These are phyloP conservation scores for Coprinopsis marcescibilis DNA, from an alignment of 768 basidiomycete genomes.

Conservation along the genomic window DNA sequence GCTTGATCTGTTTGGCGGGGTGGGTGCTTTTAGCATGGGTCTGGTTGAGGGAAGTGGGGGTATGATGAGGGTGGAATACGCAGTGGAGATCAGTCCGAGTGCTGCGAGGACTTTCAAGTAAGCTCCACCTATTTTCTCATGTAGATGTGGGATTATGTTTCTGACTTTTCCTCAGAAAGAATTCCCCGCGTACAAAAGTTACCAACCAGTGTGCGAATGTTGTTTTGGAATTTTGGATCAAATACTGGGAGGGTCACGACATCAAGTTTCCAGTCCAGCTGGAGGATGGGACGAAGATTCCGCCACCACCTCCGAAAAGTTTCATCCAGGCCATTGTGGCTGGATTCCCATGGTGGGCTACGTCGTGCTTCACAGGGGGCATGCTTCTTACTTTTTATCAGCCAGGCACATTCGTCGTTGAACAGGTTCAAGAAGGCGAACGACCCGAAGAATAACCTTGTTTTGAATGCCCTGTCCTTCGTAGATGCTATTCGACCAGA, in stretches of 20 bases:
- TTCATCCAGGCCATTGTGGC: constrained; percentile 58
- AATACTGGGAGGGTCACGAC: constrained; percentile 37
- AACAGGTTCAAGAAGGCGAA: constrained; percentile 68
- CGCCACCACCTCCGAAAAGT: constrained; percentile 41
- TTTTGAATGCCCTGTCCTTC: constrained; percentile 53
- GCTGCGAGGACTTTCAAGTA: constrained; percentile 64
- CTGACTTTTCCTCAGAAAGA: constrained; percentile 31
- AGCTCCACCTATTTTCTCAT: constrained; percentile 14
- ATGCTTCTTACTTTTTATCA: constrained; percentile 19
- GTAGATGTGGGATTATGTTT: background rate
- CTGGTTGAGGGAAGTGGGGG: constrained; percentile 48
- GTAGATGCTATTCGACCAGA: constrained; percentile 41
- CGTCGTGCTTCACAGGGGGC: background rate
- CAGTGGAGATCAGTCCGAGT: constrained; percentile 71
- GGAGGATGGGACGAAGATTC: constrained; percentile 32
- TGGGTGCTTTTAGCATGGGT: constrained; percentile 59
- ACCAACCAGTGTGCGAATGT: constrained; percentile 72
- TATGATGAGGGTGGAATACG: constrained; percentile 55
- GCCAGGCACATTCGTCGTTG: constrained; percentile 67
- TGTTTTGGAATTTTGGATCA: constrained; percentile 53
- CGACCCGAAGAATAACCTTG: constrained; percentile 63
- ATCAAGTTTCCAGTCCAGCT: constrained; percentile 35
- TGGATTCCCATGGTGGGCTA: constrained; percentile 72
- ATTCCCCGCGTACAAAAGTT: constrained; percentile 45
- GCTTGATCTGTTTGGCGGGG: constrained; percentile 46